Base-by-base conservation (phyloP, 2,329 filamentous ascomycete species). In the Botrytis elliptica region DNA sequence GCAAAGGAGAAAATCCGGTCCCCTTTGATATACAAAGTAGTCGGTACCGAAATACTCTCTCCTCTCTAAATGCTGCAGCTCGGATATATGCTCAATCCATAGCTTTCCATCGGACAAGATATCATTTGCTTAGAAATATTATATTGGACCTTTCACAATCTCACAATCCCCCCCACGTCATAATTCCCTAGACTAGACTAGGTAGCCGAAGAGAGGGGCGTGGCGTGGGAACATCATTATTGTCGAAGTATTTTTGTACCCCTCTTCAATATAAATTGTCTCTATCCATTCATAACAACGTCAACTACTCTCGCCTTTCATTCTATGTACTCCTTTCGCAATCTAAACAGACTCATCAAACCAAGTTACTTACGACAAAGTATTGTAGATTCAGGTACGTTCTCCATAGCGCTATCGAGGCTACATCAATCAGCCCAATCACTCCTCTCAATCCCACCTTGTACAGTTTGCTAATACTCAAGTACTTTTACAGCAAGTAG, bases 401-500 rank as follows among this genome's bases (percentile, higher is more conserved):
- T 18, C 9, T 33, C 25, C 1, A 33, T 12, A 25, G 16, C 40
- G 25, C n/a, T 2, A 52, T 12, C 49, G 5, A 55, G 25, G 49
- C 3, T 16, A n/a, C 12, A 16, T n/a, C 49, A 3, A 16, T 55
- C 49, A 3, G 12, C 49, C 14, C 22, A 14, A 52, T 52, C 49
- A n/a, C 49, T 75, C 60, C 68, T 55, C 70, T 36, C 22, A 46
- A 71, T 38, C 40, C 57, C 29, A 49, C 40, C 42, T n/a, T 46
- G 20, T 70, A 14, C 25, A 38, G 69, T 20, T 40, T 63, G 29
- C 76, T 78, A 73, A 78, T 73, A 74, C 67, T 73, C 62, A 49
- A 52, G 42, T 62, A 76, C 68, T 74, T 77, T 72, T 52, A 74
- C 72, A 81, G 80, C 69, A 75, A 77, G 76, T 68, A 79, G 77